These are phyloP conservation scores for Iberis amara DNA, from an alignment of 441 rosid genomes.

Conservation along the genomic window DNA sequence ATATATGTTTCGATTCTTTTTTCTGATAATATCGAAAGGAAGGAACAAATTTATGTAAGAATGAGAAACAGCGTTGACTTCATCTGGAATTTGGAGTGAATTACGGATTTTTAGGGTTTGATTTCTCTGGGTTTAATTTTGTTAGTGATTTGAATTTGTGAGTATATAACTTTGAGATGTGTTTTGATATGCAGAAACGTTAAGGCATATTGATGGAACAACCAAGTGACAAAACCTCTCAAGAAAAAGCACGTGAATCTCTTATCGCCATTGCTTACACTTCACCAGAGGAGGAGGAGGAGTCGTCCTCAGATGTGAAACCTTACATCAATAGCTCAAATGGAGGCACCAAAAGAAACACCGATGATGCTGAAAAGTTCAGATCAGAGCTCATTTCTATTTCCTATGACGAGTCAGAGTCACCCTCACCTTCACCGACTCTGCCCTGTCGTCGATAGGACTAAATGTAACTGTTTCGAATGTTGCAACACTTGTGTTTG, in stretches of 20 bases:
- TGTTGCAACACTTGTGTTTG: too few relatives aligned
- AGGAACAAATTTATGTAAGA: not conserved
- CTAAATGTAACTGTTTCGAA: too few relatives aligned
- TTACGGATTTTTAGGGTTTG: conserved; percentile 8
- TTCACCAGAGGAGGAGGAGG: conserved; percentile 25
- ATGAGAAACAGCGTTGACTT: conserved; percentile 16
- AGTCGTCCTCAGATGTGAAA: conserved; percentile 20
- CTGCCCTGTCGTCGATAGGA: too few relatives aligned
- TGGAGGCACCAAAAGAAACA: conserved; percentile 15
- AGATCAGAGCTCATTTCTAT: conserved; percentile 29
- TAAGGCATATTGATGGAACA: conserved; percentile 32
- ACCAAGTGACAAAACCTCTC: conserved; percentile 27
- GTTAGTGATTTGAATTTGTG: conserved; percentile 2
- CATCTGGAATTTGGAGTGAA: too few relatives aligned
- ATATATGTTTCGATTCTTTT: too few relatives aligned
- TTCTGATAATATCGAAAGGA: too few relatives aligned
- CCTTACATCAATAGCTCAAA: not conserved
- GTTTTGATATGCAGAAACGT: conserved; percentile 28
- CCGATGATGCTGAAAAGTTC: conserved; percentile 23
- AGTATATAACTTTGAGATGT: not conserved
- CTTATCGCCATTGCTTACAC: conserved; percentile 32
- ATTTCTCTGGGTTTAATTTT: not conserved
- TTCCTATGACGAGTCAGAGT: conserved; percentile 28
- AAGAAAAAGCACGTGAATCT: conserved; percentile 32
- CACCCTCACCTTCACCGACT: too few relatives aligned